Percentiles rank a stretch among this genome's conserved stretches.
These are phyloP conservation scores for Ichthyophonus hoferi DNA, from an alignment of 208 protist genomes.

Conservation along the genomic window DNA sequence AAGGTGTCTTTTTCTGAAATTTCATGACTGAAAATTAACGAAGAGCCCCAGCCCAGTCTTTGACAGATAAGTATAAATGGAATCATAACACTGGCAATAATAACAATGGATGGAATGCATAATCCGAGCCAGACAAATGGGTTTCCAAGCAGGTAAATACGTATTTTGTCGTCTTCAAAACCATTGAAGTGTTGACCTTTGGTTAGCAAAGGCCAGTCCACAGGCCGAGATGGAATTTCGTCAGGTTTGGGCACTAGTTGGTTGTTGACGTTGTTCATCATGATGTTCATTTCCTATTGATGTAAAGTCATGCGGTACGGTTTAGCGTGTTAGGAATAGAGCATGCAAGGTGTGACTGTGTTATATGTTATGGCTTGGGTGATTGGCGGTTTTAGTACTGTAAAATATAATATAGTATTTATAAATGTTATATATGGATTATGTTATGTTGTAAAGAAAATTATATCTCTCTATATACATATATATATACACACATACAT, in stretches of 20 bases:
- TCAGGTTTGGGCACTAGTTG: constrained; percentile 31
- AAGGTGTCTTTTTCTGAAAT: not conserved
- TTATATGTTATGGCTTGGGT: no score
- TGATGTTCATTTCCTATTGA: constrained; percentile 25
- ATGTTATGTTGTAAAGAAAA: no score
- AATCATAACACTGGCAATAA: not conserved
- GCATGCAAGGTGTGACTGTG: no score
- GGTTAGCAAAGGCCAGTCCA: constrained; percentile 31
- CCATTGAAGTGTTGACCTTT: constrained; percentile 31
- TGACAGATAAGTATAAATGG: not conserved
- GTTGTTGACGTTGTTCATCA: constrained; percentile 41
- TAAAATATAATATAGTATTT: no score
- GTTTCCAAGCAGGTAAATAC: constrained; percentile 40
- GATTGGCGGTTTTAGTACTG: no score
- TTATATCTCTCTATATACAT: no score
- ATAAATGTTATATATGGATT: no score
- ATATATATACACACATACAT: no score
- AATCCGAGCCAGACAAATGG: constrained; percentile 5
- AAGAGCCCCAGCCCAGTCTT: not conserved
- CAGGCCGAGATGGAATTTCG: constrained; percentile 37
- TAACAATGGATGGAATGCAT: not conserved
- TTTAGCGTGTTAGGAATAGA: no score
- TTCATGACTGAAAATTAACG: not conserved
- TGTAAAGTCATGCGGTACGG: no score
- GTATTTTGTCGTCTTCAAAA: constrained; percentile 9